phyloP scores from a whole-genome alignment of 768 basidiomycete genomes.

The Lactifluus echinatus region DNA sequence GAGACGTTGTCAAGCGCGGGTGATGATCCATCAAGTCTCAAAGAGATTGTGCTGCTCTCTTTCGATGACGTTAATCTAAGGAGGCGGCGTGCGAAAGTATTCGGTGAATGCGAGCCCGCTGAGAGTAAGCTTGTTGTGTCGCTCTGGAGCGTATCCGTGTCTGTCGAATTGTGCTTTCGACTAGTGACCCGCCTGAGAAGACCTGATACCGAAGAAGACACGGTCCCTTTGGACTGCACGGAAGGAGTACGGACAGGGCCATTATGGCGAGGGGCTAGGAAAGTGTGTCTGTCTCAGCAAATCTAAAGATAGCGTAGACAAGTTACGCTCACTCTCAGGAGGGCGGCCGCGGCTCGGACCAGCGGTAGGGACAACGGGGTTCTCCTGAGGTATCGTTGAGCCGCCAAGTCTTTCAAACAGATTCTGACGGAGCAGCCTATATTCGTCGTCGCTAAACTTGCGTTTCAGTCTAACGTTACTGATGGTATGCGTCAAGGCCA shows the following conservation, averaged over 20 bases:
- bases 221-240: constrained; percentile 29
- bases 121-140: constrained; percentile 28
- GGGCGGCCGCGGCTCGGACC: constrained; percentile 8
- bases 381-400: constrained; percentile 51
- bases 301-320: background rate
- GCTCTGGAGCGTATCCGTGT: constrained; percentile 19
- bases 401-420: constrained; percentile 73
- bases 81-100: constrained; percentile 19
- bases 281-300: constrained; percentile 14
- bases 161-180: constrained; percentile 22
- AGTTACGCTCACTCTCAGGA: background rate
- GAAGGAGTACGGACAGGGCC: constrained; percentile 25
- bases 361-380: constrained; percentile 51
- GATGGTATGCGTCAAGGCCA: constrained; percentile 14
- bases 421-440: constrained; percentile 74
- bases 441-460: constrained; percentile 69
- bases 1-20: constrained; percentile 32
- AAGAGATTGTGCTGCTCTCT: constrained; percentile 42
- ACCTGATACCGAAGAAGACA: constrained; percentile 30
- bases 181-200: constrained; percentile 30
- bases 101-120: constrained; percentile 20
- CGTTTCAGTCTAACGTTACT: background rate
- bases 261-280: constrained; percentile 22
- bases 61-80: constrained; percentile 34
- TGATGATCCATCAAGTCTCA: constrained; percentile 37